Conservation (phyloP, 2,329 filamentous ascomycete species). For the Cytospora piceicola region DNA sequence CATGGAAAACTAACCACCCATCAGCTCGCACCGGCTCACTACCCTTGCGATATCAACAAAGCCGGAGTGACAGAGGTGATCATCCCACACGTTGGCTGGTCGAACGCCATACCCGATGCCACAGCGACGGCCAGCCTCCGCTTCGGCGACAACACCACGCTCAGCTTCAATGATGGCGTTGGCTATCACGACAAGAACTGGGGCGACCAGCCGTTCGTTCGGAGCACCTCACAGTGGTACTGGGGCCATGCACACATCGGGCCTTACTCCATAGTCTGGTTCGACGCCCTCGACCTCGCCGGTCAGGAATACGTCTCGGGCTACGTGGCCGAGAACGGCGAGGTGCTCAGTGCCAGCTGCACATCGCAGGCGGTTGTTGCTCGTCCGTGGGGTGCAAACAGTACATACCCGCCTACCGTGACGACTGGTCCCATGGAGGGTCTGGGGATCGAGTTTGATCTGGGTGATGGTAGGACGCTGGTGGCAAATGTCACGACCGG, state of each 20-base stretch:
- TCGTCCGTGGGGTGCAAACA: conserved; percentile 20
- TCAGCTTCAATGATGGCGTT: conserved; percentile 35
- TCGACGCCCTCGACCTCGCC: conserved; percentile 39
- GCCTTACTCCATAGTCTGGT: conserved; percentile 49
- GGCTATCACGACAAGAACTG: conserved; percentile 55
- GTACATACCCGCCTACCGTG: conserved; percentile 11
- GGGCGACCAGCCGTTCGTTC: conserved; percentile 42
- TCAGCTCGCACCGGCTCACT: conserved; percentile 27
- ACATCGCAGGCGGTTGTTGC: conserved; percentile 5
- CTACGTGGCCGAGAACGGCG: conserved; percentile 38
- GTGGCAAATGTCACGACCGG: conserved; percentile 15
- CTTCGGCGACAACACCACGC: conserved; percentile 1
- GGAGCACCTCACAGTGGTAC: conserved; percentile 43
- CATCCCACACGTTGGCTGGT: conserved; percentile 25
- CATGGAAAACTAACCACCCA: neutral
- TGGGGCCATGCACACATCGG: conserved; percentile 50
- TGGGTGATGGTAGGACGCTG: conserved; percentile 6
- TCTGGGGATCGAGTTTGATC: conserved; percentile 8
- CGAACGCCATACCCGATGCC: conserved; percentile 29
- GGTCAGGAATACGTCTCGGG: conserved; percentile 34
- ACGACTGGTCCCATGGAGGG: conserved; percentile 10
- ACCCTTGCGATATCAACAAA: conserved; percentile 24
- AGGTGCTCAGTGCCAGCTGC: conserved; percentile 19
- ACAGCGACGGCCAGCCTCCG: conserved; percentile 14
- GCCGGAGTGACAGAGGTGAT: conserved; percentile 9